A percentile compares a stretch with the other conserved stretches of the same genome.
phyloP scores from a whole-genome alignment of 345 rosid genomes.

The Cochlearia excelsa region DNA sequence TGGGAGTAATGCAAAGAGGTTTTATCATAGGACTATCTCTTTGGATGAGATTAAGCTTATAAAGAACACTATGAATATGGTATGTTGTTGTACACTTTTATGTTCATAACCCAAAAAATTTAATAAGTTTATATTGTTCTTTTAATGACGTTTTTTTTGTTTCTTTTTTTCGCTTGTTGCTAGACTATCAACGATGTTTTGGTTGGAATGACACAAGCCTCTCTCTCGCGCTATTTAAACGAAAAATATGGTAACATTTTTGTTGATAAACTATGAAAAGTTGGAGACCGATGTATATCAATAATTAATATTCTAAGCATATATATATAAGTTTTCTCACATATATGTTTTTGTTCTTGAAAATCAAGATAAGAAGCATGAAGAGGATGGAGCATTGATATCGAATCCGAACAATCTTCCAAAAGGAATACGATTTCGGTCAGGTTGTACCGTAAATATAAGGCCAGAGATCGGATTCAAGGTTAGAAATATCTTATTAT shows the following conservation, averaged over 20 bases:
- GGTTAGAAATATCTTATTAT: conserved; percentile 37
- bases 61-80: conserved; percentile 33
- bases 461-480: conserved; percentile 55
- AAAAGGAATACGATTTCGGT: conserved; percentile 39
- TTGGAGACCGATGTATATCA: no score
- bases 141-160: background rate
- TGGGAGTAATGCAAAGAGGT: conserved; percentile 28
- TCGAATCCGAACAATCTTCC: conserved; percentile 31
- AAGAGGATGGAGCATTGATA: conserved; percentile 8
- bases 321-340: background rate
- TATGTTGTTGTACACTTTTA: background rate
- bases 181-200: conserved; percentile 75
- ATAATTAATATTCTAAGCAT: background rate
- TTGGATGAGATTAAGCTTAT: conserved; percentile 57
- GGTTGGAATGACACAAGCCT: conserved; percentile 64
- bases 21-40: conserved; percentile 44
- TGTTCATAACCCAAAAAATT: background rate
- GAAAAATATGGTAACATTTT: conserved; percentile 5
- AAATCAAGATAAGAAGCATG: conserved; percentile 16
- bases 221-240: conserved; percentile 51
- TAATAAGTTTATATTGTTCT: no score
- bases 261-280: no score
- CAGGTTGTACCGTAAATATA: conserved; percentile 47
- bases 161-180: conserved; percentile 1
- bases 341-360: conserved; percentile 11